Conservation (phyloP, 352 stramenopile species). For the Phytophthora pluvialis region DNA sequence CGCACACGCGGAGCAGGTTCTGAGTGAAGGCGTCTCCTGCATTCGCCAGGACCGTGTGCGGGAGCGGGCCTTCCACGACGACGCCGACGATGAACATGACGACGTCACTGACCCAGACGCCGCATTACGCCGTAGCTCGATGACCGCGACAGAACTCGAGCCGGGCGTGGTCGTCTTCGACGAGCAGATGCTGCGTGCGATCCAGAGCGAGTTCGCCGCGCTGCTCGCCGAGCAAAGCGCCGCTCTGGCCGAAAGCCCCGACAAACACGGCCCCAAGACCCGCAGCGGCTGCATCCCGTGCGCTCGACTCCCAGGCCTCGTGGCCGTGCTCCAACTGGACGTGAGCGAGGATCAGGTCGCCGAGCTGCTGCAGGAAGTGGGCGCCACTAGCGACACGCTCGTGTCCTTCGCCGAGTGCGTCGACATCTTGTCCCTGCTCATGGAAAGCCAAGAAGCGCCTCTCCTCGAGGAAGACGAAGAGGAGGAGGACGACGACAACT, state of each 20-base stretch:
- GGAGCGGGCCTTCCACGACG: constrained; percentile 50
- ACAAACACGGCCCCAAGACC: constrained; percentile 12
- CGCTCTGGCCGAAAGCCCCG: constrained; percentile 17
- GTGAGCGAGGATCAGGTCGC: constrained; percentile 52
- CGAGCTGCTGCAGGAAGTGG: constrained; percentile 74
- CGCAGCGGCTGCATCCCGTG: constrained; percentile 65
- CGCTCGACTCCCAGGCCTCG: constrained; percentile 45
- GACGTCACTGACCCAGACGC: constrained; percentile 17
- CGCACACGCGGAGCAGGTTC: constrained; percentile 67
- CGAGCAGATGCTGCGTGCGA: constrained; percentile 54
- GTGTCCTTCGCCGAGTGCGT: constrained; percentile 89
- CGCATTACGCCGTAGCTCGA: constrained; percentile 7
- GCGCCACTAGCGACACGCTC: constrained; percentile 63
- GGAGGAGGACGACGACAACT: constrained; percentile 27
- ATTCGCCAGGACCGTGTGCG: constrained; percentile 74
- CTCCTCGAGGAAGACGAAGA: constrained; percentile 38
- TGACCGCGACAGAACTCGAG: constrained; percentile 21
- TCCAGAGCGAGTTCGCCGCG: constrained; percentile 62
- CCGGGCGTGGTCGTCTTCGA: constrained; percentile 63
- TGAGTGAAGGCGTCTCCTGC: constrained; percentile 73
- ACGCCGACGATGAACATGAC: constrained; percentile 9
- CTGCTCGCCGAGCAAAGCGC: constrained; percentile 41
- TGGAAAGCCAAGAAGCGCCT: constrained; percentile 50
- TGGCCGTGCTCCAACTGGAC: constrained; percentile 48
- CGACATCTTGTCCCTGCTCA: constrained; percentile 83